Conservation (phyloP, 1,284 basidiomycete genomes). For the Fereydounia khargensis region DNA sequence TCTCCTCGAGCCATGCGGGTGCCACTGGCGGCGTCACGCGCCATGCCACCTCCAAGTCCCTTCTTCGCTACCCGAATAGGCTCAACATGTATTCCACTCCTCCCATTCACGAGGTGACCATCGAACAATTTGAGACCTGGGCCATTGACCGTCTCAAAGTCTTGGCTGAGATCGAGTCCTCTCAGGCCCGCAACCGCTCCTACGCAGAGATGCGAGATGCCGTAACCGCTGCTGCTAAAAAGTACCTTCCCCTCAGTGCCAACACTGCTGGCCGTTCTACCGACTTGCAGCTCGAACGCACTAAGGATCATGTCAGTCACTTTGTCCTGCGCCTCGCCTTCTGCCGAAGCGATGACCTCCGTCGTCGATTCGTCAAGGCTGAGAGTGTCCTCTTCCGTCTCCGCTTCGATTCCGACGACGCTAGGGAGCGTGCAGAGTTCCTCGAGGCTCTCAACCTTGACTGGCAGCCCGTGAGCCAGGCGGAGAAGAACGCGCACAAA, state of each 20-base stretch:
- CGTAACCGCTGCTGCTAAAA: constrained; percentile 66
- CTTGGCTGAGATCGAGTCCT: constrained; percentile 91
- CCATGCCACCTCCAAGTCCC: constrained; percentile 20
- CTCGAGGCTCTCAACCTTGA: constrained; percentile 74
- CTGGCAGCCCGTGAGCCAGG: constrained; percentile 69
- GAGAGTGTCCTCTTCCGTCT: constrained; percentile 82
- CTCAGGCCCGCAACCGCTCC: constrained; percentile 75
- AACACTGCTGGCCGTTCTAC: constrained; percentile 61
- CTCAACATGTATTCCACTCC: constrained; percentile 71
- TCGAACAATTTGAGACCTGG: constrained; percentile 92
- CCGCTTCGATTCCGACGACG: constrained; percentile 74
- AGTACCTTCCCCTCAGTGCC: constrained; percentile 71
- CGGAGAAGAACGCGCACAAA: constrained; percentile 65
- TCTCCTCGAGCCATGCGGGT: neutral
- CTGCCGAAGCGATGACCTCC: constrained; percentile 88
- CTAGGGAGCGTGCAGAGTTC: constrained; percentile 69
- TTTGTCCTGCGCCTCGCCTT: constrained; percentile 94
- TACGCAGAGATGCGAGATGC: constrained; percentile 73
- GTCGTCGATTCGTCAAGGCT: constrained; percentile 83
- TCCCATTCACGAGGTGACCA: constrained; percentile 82
- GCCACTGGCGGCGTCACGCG: constrained; percentile 10
- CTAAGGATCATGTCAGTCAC: constrained; percentile 86
- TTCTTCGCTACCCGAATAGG: constrained; percentile 40
- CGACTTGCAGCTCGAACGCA: constrained; percentile 67
- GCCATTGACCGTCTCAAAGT: constrained; percentile 83